phyloP scores from a whole-genome alignment of 2,329 filamentous ascomycete species.

The Alternaria sp. region DNA sequence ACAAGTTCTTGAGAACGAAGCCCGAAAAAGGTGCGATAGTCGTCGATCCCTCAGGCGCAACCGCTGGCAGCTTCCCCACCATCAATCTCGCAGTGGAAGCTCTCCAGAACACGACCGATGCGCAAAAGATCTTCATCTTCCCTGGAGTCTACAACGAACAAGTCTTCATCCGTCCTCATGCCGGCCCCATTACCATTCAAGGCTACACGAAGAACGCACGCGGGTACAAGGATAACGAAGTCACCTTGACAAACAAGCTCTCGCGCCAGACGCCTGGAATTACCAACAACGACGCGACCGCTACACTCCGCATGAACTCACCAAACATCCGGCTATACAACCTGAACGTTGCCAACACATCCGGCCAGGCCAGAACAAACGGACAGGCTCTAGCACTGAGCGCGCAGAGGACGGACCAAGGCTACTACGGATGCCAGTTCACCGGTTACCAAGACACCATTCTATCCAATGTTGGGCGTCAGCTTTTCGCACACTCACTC shows the following conservation, averaged over 20 bases:
- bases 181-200: slow-evolving; percentile 61
- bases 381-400: slow-evolving; percentile 60
- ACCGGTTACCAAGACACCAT: slow-evolving; percentile 64
- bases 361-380: slow-evolving; percentile 23
- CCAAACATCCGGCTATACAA: slow-evolving; percentile 66
- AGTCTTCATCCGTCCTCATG: slow-evolving; percentile 59
- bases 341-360: slow-evolving; percentile 61
- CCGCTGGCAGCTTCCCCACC: slow-evolving; percentile 25
- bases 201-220: slow-evolving; percentile 64
- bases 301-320: slow-evolving; percentile 56
- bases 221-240: slow-evolving; percentile 63
- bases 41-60: slow-evolving; percentile 28
- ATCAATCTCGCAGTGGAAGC: slow-evolving; percentile 29
- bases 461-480: slow-evolving; percentile 54
- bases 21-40: slow-evolving; percentile 28
- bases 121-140: slow-evolving; percentile 63
- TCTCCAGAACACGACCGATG: slow-evolving; percentile 20
- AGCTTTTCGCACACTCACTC: slow-evolving; percentile 63
- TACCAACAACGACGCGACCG: slow-evolving; percentile 60
- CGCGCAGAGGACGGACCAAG: slow-evolving; percentile 59
- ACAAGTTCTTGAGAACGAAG: slow-evolving; percentile 23
- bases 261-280: slow-evolving; percentile 43
- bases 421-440: slow-evolving; percentile 64
- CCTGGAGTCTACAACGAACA: slow-evolving; percentile 66
- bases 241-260: slow-evolving; percentile 58